Percentiles rank a stretch among this genome's conserved stretches.
Conservation (phyloP, 2,329 filamentous ascomycete genomes). For the Apiospora rasikravindrae region DNA sequence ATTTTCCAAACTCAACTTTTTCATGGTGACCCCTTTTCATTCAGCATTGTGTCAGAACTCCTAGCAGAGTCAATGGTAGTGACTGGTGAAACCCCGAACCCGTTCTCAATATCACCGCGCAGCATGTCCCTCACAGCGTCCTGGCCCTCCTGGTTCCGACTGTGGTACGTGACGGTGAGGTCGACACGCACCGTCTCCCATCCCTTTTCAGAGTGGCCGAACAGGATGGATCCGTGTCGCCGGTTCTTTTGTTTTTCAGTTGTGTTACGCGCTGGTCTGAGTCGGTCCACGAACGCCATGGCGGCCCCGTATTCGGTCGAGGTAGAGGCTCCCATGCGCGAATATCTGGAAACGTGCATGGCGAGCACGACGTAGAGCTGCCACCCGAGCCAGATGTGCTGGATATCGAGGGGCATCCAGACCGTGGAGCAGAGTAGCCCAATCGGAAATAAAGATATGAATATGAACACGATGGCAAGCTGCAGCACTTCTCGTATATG, state of each 20-base stretch:
- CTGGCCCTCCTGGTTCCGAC: not conserved
- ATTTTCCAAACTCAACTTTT: no score
- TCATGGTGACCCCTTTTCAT: not conserved
- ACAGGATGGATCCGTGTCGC: constrained; percentile 9
- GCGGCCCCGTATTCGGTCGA: constrained; percentile 18
- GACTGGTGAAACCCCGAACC: not conserved
- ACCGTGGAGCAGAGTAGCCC: constrained; percentile 26
- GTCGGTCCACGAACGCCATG: not conserved
- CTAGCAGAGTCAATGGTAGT: not conserved
- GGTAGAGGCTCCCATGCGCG: not conserved
- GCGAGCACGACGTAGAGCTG: constrained; percentile 29
- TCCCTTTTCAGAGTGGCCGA: not conserved
- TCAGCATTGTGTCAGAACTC: not conserved
- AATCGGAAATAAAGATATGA: constrained; percentile 27
- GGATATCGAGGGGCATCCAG: constrained; percentile 28
- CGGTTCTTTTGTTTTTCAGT: not conserved
- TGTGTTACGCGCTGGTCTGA: no score
- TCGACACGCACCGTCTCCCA: not conserved
- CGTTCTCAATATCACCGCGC: not conserved
- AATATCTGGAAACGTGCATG: constrained; percentile 29
- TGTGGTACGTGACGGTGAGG: not conserved
- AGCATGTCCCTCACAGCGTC: not conserved
- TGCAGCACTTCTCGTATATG: constrained; percentile 26
- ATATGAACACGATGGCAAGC: constrained; percentile 24
- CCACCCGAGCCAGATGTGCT: constrained; percentile 31